Evolutionary conservation across 805 yeast genomes (phyloP), one percentile per base, ranked within the genome.

Genomic region (Barnettozyma sucrosica): DNA sequence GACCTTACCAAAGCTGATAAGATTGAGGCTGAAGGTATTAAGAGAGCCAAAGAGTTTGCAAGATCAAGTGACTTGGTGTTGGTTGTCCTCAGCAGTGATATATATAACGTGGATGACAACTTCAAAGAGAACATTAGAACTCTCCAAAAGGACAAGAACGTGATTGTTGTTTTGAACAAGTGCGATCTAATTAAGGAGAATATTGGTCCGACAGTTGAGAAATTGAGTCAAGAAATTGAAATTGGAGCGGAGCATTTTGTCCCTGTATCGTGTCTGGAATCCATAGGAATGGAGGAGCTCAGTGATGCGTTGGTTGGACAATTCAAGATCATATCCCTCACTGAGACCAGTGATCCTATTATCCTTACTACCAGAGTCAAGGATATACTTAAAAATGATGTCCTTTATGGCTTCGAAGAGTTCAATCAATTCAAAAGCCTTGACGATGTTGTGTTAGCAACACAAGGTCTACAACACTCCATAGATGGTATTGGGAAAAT

Each of bases 401-500:
- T 92, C 0, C 57, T 90, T 1, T 77, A 74, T 44, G 93, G 96
- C 0, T 74, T 92, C 41, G 72, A 77, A n/a, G 81, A 80, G 49
- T 89, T 86, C 58, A 59, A 74, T 16, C 47, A 59, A 2, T 74
- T 74, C 60, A 74, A 71, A 45, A 67, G 72, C 4, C 64, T 70
- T 16, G 78, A 78, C 37, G 97, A 90, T 55, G 79, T 89, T 2
- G 92, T 88, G 0, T 63, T 89, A 34, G 95, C 96, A 0, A 70
- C 87, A 0, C 96, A 92, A 50, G 82, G 85, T 47, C 69, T 93
- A 36, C 75, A 76, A 43, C 75, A 75, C 43, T 81, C 96, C 1
- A 80, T 84, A 18, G 89, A 84, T 13, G 97, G 97, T 0, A 85
- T 93, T 34, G 97, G 97, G 0, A 86, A 83, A 58, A 85, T 93